phyloP scores from a whole-genome alignment of 192 early-diverging fungal species.

The Phlyctochytrium bullatum region DNA sequence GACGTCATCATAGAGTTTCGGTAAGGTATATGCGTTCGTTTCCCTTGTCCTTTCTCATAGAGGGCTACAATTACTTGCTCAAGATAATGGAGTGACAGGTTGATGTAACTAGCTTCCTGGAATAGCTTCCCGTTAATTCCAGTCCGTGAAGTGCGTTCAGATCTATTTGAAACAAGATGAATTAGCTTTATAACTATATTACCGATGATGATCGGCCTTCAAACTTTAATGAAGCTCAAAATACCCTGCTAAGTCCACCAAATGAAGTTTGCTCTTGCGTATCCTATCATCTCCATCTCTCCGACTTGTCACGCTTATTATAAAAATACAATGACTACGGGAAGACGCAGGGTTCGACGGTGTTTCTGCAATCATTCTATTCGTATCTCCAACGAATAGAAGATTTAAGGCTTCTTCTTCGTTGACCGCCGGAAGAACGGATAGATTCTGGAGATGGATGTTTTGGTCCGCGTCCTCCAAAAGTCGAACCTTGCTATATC shows the following conservation, averaged over 20 bases:
- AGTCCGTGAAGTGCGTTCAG: constrained; percentile 53
- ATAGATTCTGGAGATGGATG: constrained; percentile 58
- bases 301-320: constrained; percentile 39
- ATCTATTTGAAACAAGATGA: constrained; percentile 35
- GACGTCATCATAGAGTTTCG: constrained; percentile 65
- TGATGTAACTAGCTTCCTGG: constrained; percentile 60
- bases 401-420: constrained; percentile 63
- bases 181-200: neutral
- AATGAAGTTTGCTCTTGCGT: constrained; percentile 53
- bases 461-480: constrained; percentile 46
- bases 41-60: constrained; percentile 54
- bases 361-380: constrained; percentile 64
- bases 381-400: constrained; percentile 64
- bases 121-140: constrained; percentile 57
- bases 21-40: constrained; percentile 58
- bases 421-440: constrained; percentile 34
- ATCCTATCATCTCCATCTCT: constrained; percentile 45
- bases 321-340: constrained; percentile 62
- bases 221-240: neutral
- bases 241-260: constrained; percentile 68
- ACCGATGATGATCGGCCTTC: neutral
- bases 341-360: constrained; percentile 65
- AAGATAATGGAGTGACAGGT: constrained; percentile 61
- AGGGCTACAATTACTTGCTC: constrained; percentile 66
- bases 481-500: constrained; percentile 47